Evolutionary conservation across 192 early-diverging fungal species (phyloP), one percentile per base, ranked within the genome.

Genomic region (Linnemannia elongata): DNA sequence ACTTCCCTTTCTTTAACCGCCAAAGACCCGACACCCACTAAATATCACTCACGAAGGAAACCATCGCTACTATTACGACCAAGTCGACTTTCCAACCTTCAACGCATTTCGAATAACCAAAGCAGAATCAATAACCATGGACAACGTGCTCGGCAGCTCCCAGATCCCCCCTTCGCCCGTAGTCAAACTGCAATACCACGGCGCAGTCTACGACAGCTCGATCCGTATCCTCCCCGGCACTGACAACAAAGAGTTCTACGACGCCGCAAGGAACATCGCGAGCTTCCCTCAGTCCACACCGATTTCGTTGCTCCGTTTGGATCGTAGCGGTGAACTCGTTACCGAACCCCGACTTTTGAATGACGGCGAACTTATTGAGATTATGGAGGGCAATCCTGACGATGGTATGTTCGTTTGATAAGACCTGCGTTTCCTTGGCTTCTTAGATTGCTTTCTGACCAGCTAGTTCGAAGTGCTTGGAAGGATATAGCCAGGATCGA

Each of bases 121-220:
- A 66, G 6, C n/a, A 30, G 30, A 66, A 66, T 33, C 30, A 66
- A 33, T 39, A 27, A 27, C 24, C 60, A 66, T 57, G n/a, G 22
- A 66, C 60, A 66, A 78, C 76, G 24, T 75, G 3, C 63, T 75
- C 7, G 85, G 79, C 33, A 75, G 79, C 15, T 12, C 75, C 27
- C 63, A 75, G 33, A 9, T 30, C 24, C 24, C 72, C n/a, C 20
- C 76, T 22, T 81, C 85, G 4, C 75, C 76, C 24, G 85, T 87
- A 1, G 85, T 87, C 71, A 81, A 75, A n/a, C 72, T 87, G 38
- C 85, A 87, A 66, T 87, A 87, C 79, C 69, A 78, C 13, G 85
- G 85, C 47, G 85, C 85, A 63, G 85, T 87, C 41, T 81, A 87
- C 42, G 85, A 87, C 73, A 87, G 6, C 49, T 87, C 85, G 44